Base-by-base conservation (phyloP, 2,329 filamentous ascomycete genomes). In the Aspergillus aculeatinus region DNA sequence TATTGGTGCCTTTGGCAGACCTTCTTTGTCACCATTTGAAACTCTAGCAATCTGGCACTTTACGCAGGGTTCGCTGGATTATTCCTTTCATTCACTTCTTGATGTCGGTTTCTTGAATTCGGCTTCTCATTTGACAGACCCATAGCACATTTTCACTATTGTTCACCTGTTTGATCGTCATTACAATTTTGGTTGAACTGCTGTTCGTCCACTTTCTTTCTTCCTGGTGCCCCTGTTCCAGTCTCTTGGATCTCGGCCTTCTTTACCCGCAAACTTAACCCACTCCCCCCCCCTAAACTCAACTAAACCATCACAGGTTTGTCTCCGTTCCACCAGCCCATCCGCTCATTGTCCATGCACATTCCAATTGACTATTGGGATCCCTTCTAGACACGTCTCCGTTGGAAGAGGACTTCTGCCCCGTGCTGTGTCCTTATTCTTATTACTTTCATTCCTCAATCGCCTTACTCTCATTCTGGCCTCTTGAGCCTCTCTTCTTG, bases 301-400 rank as follows among this genome's bases (percentile, higher is more conserved):
- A 64, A 61, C 62, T 55, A 58, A 60, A 63, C 55, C 55, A 62
- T 51, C 60, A 62, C 66, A 64, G 57, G 58, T 58, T 60, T 62
- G 63, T 65, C 60, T 60, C 62, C 60, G 62, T 62, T 66, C 65
- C 65, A 66, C 64, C 61, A 64, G 65, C 65, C 56, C 62, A 61
- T 63, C 62, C 77, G 42, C 21, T 55, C 42, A 55, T 55, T 55
- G 53, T 33, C 49, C 60, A 66, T 69, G 63, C 63, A 71, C 68
- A 73, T 70, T 74, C 69, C 70, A 71, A 72, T 73, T 71, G 65
- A 72, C 67, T 60, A 61, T 58, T 62, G 60, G 61, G 52, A 58
- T 53, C 58, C 48, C 56, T 57, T 67, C 61, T 67, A 72, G 70
- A 71, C 72, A 72, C 71, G 67, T 72, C 69, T 67, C 64, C 63